Percentiles rank a stretch among this genome's conserved stretches.
phyloP scores from a whole-genome alignment of 2,329 filamentous ascomycete genomes.

The Whalleya microplaca region DNA sequence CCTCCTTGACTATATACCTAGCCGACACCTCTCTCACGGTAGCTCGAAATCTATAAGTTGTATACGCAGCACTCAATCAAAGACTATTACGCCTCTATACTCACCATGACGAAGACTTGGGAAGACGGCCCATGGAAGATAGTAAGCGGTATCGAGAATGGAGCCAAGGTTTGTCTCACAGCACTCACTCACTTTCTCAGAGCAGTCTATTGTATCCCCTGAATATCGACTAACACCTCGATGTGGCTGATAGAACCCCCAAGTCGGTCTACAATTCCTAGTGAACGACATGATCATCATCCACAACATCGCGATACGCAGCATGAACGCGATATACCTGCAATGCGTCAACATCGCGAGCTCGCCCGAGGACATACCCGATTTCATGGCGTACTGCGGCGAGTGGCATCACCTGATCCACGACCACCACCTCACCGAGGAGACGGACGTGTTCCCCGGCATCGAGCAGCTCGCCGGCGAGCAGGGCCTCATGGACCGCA shows the following conservation, averaged over 20 bases:
- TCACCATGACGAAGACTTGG: not conserved
- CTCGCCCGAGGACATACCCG: no score
- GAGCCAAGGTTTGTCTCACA: no score
- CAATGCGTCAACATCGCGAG: no score
- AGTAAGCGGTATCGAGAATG: not conserved
- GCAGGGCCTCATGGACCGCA: conserved; percentile 45
- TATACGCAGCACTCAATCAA: conserved; percentile 4
- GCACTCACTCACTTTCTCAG: not conserved
- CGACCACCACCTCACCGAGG: conserved; percentile 45
- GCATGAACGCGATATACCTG: no score
- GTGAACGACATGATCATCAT: not conserved
- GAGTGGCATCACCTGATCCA: not conserved
- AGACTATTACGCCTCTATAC: no score
- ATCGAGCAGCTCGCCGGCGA: conserved; percentile 41
- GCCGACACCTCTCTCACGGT: no score
- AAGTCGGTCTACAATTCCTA: not conserved
- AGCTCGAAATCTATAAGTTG: not conserved
- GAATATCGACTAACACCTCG: not conserved
- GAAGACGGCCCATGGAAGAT: not conserved
- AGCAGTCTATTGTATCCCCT: not conserved
- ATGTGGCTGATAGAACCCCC: not conserved
- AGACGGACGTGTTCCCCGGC: conserved; percentile 43
- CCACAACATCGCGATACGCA: not conserved
- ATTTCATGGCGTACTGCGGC: no score
- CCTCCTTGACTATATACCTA: no score